These are phyloP conservation scores for Phytophthora ohioensis DNA, from an alignment of 352 stramenopile genomes.

Conservation along the genomic window DNA sequence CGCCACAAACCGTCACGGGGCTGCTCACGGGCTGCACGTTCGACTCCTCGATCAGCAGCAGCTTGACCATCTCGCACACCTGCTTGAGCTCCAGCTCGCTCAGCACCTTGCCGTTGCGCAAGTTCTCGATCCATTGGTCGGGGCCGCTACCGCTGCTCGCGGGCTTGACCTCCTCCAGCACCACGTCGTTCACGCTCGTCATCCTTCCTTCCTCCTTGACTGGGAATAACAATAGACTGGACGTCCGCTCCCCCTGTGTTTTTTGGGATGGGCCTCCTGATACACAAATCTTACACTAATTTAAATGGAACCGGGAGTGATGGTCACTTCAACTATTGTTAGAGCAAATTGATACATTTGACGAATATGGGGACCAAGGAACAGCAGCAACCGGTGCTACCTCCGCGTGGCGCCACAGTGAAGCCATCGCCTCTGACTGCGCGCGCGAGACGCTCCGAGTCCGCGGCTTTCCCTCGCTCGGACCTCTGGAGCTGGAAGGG, in stretches of 20 bases:
- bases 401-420: constrained; percentile 1
- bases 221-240: constrained; percentile 36
- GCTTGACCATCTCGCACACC: constrained; percentile 92
- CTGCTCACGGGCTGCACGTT: constrained; percentile 92
- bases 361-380: constrained; percentile 23
- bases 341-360: background rate
- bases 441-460: constrained; percentile 31
- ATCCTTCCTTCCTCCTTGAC: constrained; percentile 37
- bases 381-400: constrained; percentile 19
- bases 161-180: constrained; percentile 61
- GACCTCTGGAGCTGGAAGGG: constrained; percentile 70
- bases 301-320: constrained; percentile 9
- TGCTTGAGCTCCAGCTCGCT: constrained; percentile 91
- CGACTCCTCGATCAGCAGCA: constrained; percentile 92
- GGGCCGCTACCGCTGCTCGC: constrained; percentile 67
- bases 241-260: constrained; percentile 21
- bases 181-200: constrained; percentile 73
- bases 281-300: constrained; percentile 26
- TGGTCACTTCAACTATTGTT: constrained; percentile 31
- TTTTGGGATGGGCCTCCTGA: constrained; percentile 7
- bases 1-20: constrained; percentile 89
- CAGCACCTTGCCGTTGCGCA: constrained; percentile 81
- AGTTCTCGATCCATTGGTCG: constrained; percentile 87
- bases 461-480: constrained; percentile 53
- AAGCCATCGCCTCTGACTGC: constrained; percentile 23